phyloP scores from a whole-genome alignment of 1,284 basidiomycete species.

The Afroboletus lepidellus region DNA sequence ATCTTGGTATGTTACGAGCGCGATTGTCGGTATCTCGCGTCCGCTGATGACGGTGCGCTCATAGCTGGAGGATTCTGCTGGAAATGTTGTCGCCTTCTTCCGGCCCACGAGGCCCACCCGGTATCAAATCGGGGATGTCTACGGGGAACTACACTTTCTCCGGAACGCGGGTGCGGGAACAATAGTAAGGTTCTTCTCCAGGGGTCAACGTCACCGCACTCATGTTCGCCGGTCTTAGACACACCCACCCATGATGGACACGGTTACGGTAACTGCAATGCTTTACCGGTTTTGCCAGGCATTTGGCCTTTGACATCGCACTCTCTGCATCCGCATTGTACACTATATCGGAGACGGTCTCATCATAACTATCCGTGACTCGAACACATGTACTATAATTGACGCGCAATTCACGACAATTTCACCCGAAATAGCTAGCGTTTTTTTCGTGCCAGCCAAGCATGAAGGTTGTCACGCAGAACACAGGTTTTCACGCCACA shows the following conservation, averaged over 20 bases:
- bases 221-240: constrained; percentile 46
- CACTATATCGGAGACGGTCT: constrained; percentile 28
- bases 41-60: constrained; percentile 19
- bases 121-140: constrained; percentile 80
- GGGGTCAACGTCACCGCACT: constrained; percentile 19
- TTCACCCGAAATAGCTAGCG: constrained; percentile 23
- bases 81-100: constrained; percentile 72
- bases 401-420: constrained; percentile 30
- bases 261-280: constrained; percentile 78
- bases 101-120: constrained; percentile 70
- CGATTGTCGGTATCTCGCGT: constrained; percentile 20
- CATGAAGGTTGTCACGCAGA: constrained; percentile 21
- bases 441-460: constrained; percentile 15
- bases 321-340: constrained; percentile 35
- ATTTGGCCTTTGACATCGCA: constrained; percentile 56
- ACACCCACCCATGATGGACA: constrained; percentile 85
- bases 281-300: constrained; percentile 73
- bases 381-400: constrained; percentile 35
- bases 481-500: constrained; percentile 34
- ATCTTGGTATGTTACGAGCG: constrained; percentile 51
- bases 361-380: constrained; percentile 31
- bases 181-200: constrained; percentile 49
- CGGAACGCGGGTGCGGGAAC: constrained; percentile 74
- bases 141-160: constrained; percentile 78
- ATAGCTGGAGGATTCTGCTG: constrained; percentile 70